A percentile compares a stretch with the other conserved stretches of the same genome.
phyloP scores from a whole-genome alignment of 176 grass and related monocot genomes.

The Bonia amplexicaulis region DNA sequence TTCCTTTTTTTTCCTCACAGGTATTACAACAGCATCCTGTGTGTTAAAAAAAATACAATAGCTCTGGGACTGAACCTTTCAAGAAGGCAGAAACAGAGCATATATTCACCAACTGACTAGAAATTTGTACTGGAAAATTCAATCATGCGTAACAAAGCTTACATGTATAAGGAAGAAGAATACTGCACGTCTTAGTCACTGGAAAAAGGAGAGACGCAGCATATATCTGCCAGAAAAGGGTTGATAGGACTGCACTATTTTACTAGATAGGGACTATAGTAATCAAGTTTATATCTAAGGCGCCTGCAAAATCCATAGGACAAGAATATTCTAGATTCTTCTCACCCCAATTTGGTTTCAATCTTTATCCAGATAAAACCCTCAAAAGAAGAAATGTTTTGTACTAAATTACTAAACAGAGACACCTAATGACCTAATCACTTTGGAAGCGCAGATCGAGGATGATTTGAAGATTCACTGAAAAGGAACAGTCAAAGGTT shows the following conservation, averaged over 20 bases:
- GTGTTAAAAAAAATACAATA: neutral
- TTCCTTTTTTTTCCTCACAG: too few relatives aligned
- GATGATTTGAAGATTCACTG: neutral
- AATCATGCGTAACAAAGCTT: neutral
- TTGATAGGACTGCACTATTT: neutral
- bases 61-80: neutral
- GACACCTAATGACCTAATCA: neutral
- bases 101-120: neutral
- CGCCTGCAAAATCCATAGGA: neutral
- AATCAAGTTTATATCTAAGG: neutral
- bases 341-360: conserved; percentile 14
- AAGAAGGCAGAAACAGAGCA: neutral
- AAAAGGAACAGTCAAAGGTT: neutral
- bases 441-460: neutral
- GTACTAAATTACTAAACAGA: neutral
- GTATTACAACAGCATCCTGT: neutral
- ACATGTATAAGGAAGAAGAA: conserved; percentile 24
- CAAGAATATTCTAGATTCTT: conserved; percentile 18
- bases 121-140: neutral
- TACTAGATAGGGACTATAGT: neutral
- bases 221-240: conserved; percentile 20
- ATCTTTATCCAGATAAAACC: neutral
- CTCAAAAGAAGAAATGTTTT: neutral
- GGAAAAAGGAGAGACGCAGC: neutral
- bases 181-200: conserved; percentile 21